These are phyloP conservation scores for Xylaria curta DNA, from an alignment of 495 filamentous ascomycete genomes.

Conservation along the genomic window DNA sequence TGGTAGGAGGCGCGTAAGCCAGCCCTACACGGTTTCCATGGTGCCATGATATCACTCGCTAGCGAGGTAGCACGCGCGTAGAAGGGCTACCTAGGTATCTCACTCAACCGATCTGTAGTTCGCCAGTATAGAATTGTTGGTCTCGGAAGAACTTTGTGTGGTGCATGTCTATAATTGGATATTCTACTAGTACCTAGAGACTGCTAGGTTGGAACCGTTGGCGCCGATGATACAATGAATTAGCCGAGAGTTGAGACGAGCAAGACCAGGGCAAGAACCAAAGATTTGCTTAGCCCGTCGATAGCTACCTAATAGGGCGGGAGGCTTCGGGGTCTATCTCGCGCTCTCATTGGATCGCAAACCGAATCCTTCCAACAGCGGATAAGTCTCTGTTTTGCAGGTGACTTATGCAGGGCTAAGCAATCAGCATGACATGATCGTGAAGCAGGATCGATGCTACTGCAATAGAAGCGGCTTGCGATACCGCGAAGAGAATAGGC, in stretches of 20 bases:
- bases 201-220: constrained; percentile 2
- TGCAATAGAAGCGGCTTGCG: constrained; percentile 2
- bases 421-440: constrained; percentile 21
- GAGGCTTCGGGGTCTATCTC: constrained; percentile 14
- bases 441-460: constrained; percentile 17
- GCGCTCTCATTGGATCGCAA: constrained; percentile 22
- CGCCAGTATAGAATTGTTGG: background rate
- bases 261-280: constrained; percentile 16
- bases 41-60: constrained; percentile 6
- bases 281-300: background rate
- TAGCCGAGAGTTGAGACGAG: constrained; percentile 15
- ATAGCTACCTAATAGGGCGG: background rate
- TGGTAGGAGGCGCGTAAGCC: background rate
- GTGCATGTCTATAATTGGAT: constrained; percentile 10
- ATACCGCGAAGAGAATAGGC: constrained; percentile 19
- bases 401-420: constrained; percentile 25
- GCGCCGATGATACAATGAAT: constrained; percentile 22
- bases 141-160: background rate
- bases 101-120: background rate
- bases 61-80: constrained; percentile 24
- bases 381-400: constrained; percentile 23
- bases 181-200: background rate
- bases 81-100: constrained; percentile 8
- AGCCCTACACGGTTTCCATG: constrained; percentile 9
- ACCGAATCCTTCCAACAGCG: constrained; percentile 9